These are phyloP conservation scores for Claviceps fusiformis DNA, from an alignment of 2,329 filamentous ascomycete species.

Conservation along the genomic window DNA sequence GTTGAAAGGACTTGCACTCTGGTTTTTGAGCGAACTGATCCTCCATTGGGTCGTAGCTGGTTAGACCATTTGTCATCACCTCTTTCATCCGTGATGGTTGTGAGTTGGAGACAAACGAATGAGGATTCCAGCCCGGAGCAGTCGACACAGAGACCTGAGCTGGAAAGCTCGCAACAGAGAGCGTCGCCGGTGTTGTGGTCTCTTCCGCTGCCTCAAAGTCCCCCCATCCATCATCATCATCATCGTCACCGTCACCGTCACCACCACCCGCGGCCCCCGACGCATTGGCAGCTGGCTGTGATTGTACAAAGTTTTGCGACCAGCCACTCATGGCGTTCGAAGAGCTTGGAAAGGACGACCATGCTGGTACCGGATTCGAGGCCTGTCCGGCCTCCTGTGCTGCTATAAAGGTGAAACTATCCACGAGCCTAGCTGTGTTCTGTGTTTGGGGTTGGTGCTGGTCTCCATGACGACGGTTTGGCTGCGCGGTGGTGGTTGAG, in stretches of 20 bases:
- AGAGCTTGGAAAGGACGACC: constrained; percentile 18
- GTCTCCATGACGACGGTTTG: constrained; percentile 2
- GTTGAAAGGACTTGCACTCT: constrained; percentile 2
- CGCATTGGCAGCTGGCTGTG: background rate
- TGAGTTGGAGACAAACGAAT: background rate
- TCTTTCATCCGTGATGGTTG: background rate
- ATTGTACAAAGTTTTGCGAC: constrained; percentile 1
- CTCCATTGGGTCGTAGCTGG: background rate
- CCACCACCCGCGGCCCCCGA: constrained; percentile 31
- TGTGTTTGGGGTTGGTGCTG: constrained; percentile 6
- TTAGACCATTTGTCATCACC: background rate
- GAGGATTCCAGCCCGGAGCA: background rate
- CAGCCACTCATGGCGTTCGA: constrained; percentile 9
- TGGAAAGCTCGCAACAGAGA: background rate
- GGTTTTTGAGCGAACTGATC: constrained; percentile 8
- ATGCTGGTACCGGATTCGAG: constrained; percentile 15
- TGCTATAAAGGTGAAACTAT: constrained; percentile 14
- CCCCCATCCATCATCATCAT: constrained; percentile 52
- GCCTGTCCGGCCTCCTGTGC: constrained; percentile 8
- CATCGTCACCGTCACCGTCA: constrained; percentile 40
- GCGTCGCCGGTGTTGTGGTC: background rate
- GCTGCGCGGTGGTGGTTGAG: constrained; percentile 13
- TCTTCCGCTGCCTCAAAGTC: constrained; percentile 48
- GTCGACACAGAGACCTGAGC: background rate
- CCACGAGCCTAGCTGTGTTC: constrained; percentile 7